phyloP scores from a whole-genome alignment of 2,329 filamentous ascomycete genomes.

The Ascomycota sp. region DNA sequence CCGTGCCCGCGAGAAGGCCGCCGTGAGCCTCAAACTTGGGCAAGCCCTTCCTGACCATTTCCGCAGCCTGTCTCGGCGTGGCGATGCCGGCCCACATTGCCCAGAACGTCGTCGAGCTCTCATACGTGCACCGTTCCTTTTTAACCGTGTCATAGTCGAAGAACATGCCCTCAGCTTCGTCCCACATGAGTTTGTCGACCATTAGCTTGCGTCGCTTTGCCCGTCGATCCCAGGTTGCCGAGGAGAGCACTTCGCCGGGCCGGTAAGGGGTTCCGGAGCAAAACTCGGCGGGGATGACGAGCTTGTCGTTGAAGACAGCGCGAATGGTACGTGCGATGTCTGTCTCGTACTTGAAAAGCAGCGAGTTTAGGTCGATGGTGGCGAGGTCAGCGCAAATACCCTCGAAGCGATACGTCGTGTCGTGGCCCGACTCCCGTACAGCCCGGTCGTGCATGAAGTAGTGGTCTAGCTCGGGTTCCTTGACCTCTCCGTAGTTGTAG shows the following conservation, averaged over 20 bases:
- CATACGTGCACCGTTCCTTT: conserved; percentile 64
- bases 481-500: conserved; percentile 61
- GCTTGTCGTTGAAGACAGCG: conserved; percentile 60
- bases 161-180: conserved; percentile 81
- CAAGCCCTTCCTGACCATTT: conserved; percentile 60
- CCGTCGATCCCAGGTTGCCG: conserved; percentile 75
- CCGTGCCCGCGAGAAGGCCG: conserved; percentile 73
- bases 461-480: conserved; percentile 75
- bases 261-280: conserved; percentile 42
- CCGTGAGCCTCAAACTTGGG: conserved; percentile 78
- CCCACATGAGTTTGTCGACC: conserved; percentile 90
- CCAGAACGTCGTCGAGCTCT: conserved; percentile 91
- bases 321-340: conserved; percentile 82
- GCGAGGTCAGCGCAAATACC: conserved; percentile 72
- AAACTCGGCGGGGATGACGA: conserved; percentile 69
- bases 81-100: conserved; percentile 87
- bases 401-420: conserved; percentile 87
- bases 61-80: conserved; percentile 66
- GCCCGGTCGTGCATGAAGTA: conserved; percentile 95
- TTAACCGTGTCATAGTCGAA: conserved; percentile 89
- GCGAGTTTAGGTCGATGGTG: conserved; percentile 83
- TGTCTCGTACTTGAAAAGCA: conserved; percentile 91
- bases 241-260: conserved; percentile 56
- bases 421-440: conserved; percentile 88
- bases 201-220: conserved; percentile 64